phyloP scores from a whole-genome alignment of 164 flowering plant genomes.

The Santalum album region DNA sequence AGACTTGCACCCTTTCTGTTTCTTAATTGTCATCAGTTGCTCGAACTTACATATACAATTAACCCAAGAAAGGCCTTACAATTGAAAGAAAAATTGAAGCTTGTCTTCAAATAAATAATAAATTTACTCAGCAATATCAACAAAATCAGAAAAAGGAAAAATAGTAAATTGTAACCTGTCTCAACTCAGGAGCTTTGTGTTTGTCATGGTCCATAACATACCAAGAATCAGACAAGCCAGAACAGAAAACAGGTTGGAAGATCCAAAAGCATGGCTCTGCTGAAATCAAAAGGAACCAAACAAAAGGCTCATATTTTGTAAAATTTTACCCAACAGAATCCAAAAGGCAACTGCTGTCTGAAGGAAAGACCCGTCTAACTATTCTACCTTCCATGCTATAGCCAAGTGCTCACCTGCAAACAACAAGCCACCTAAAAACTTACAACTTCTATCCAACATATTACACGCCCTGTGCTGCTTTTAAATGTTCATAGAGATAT shows the following conservation, averaged over 20 bases:
- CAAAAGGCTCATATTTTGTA: too few relatives aligned
- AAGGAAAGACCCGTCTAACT: conserved; percentile 86
- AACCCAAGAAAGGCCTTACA: neutral
- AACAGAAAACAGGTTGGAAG: neutral
- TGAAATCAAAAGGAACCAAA: neutral
- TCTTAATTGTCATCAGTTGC: too few relatives aligned
- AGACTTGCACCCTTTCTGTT: too few relatives aligned
- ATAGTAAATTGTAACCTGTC: conserved; percentile 54
- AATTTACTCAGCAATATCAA: too few relatives aligned
- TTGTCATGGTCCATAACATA: conserved; percentile 94
- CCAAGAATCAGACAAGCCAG: conserved; percentile 38
- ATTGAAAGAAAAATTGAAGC: neutral
- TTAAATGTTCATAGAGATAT: too few relatives aligned
- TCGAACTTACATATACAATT: too few relatives aligned
- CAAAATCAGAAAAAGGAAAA: neutral
- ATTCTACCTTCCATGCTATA: conserved; percentile 65
- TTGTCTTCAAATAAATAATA: too few relatives aligned
- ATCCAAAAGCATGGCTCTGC: neutral
- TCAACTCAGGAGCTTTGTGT: conserved; percentile 65
- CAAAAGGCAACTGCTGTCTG: conserved; percentile 96
- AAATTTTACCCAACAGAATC: conserved; percentile 97
- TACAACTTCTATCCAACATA: too few relatives aligned
- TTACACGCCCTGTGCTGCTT: too few relatives aligned
- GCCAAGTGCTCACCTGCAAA: conserved; percentile 21
- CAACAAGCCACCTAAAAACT: too few relatives aligned